Evolutionary conservation across 2,329 filamentous ascomycete species (phyloP), one percentile per base, ranked within the genome.

Genomic region (Exophiala lecanii-corni): DNA sequence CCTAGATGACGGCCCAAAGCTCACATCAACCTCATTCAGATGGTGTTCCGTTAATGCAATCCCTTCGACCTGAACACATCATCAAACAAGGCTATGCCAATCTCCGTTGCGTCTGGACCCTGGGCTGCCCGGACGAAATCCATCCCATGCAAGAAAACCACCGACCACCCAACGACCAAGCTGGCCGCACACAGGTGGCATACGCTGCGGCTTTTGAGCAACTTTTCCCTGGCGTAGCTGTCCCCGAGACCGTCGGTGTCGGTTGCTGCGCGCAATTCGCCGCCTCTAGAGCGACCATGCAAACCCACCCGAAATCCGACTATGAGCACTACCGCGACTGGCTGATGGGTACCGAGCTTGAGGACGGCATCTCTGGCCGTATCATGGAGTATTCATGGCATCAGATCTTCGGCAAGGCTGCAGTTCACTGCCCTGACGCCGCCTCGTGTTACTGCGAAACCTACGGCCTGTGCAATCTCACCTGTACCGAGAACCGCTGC

Each of bases 361-460:
- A 57, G 1, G 74, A 77, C 58, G 64, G 65, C 28, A 61, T 75
- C 26, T 73, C 69, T 42, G 75, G 75, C 3, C 59, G 74, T 16
- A 68, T 78, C 9, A 66, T 78, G 62, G 75, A 79, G 53, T 78
- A 78, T 57, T 71, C 70, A n/a, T 79, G 75, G 75, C 75, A 76
- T 73, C 70, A 66, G 59, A 76, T 80, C 9, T 81, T 80, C 54
- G 75, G 75, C 41, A 75, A 76, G 50, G 62, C 71, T 16, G 58
- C 72, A 4, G 70, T 82, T 1, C 71, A 81, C 53, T 86, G 81
- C 51, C 82, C 82, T 0, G 65, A 67, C 13, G 78, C 78, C 1
- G 62, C 68, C 34, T 73, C 76, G 6, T 85, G 81, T 58, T 84
- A 84, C 59, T 85, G 82, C 62, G 76, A 80, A 30, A 71, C 78